phyloP scores from a whole-genome alignment of 768 basidiomycete genomes.

The Lactarius hatsudake region DNA sequence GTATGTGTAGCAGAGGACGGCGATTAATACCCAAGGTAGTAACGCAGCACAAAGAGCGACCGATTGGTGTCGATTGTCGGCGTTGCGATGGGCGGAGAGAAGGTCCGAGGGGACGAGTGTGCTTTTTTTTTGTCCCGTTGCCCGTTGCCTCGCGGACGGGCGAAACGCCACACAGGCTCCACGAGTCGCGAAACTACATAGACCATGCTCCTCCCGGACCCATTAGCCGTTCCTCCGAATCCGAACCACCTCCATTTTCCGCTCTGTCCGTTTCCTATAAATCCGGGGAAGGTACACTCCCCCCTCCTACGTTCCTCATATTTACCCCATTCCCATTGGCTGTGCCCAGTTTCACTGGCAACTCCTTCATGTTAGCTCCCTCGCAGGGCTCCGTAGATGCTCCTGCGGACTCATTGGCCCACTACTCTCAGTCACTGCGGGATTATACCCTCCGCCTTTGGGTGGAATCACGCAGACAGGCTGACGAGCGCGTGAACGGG shows the following conservation, averaged over 20 bases:
- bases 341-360: background rate
- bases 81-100: constrained; percentile 10
- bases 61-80: background rate
- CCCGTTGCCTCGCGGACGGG: constrained; percentile 1
- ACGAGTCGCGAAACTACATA: background rate
- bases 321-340: background rate
- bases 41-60: background rate
- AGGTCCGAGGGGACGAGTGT: background rate
- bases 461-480: constrained; percentile 60
- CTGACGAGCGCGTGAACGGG: constrained; percentile 44
- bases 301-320: background rate
- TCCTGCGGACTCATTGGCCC: constrained; percentile 35
- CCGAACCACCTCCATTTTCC: background rate
- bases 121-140: constrained; percentile 1
- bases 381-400: constrained; percentile 7
- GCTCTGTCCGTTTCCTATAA: constrained; percentile 6
- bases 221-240: constrained; percentile 8
- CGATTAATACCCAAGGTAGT: background rate
- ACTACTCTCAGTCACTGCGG: constrained; percentile 63
- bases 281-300: background rate
- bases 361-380: constrained; percentile 8
- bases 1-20: background rate
- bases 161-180: constrained; percentile 20
- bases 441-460: constrained; percentile 65
- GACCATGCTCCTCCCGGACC: background rate